These are phyloP conservation scores for Penicillium palitans DNA, from an alignment of 2,329 filamentous ascomycete species.

Conservation along the genomic window DNA sequence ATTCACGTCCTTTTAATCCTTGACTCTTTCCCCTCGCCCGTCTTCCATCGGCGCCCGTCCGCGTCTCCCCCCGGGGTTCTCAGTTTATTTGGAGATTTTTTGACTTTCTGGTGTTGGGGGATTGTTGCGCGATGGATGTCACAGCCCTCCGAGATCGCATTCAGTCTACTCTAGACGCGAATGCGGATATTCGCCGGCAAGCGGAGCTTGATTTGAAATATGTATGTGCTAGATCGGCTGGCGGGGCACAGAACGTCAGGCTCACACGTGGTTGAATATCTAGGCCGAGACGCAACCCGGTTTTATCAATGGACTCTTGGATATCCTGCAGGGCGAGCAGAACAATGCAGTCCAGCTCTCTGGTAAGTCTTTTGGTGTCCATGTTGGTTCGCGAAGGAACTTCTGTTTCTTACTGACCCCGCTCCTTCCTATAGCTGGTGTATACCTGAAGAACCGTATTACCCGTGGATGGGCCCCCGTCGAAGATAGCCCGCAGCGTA, in stretches of 20 bases:
- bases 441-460: constrained; percentile 97
- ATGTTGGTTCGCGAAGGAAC: constrained; percentile 1
- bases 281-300: constrained; percentile 88
- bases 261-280: constrained; percentile 23
- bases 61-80: constrained; percentile 21
- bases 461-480: constrained; percentile 83
- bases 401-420: constrained; percentile 20
- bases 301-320: constrained; percentile 86
- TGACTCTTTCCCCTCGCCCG: constrained; percentile 1
- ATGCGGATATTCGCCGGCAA: constrained; percentile 62
- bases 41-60: constrained; percentile 22
- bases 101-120: constrained; percentile 35
- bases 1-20: constrained; percentile 14
- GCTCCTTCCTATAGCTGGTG: constrained; percentile 65
- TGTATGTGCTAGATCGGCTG: constrained; percentile 46
- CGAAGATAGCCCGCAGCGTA: constrained; percentile 72
- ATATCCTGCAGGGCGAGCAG: constrained; percentile 86
- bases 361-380: constrained; percentile 60
- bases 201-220: constrained; percentile 66
- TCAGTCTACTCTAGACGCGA: constrained; percentile 62
- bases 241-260: constrained; percentile 14
- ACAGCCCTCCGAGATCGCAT: constrained; percentile 63
- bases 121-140: constrained; percentile 57
- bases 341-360: constrained; percentile 81
- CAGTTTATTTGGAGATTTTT: constrained; percentile 28